Percentiles rank a stretch among this genome's conserved stretches.
These are phyloP conservation scores for Penicillium crustosum DNA, from an alignment of 2,329 filamentous ascomycete genomes.

Conservation along the genomic window DNA sequence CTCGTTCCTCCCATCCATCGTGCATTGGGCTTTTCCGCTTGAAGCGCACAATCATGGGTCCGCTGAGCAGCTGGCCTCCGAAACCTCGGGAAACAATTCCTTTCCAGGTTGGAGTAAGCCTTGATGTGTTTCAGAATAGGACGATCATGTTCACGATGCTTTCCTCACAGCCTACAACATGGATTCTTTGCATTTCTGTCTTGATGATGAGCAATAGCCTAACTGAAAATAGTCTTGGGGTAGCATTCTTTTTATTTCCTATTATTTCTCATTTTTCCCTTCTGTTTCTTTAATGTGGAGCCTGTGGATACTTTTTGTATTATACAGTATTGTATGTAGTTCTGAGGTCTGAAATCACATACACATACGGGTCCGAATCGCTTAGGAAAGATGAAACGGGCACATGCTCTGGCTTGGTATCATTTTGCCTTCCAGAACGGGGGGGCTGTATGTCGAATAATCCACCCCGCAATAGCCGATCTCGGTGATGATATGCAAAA, in stretches of 20 bases:
- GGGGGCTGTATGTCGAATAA: background rate
- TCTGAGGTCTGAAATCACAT: background rate
- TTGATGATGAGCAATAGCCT: background rate
- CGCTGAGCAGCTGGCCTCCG: background rate
- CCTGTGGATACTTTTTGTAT: background rate
- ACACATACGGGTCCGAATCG: background rate
- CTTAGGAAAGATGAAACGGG: background rate
- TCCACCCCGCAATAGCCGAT: slow-evolving; percentile 9
- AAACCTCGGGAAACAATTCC: background rate
- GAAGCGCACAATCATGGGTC: slow-evolving; percentile 1
- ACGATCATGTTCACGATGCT: background rate
- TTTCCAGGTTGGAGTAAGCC: background rate
- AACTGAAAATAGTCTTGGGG: background rate
- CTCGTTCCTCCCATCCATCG: background rate
- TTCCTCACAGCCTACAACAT: background rate
- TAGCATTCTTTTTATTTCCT: background rate
- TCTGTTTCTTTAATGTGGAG: background rate
- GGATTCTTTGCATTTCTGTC: background rate
- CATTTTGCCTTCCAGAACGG: background rate
- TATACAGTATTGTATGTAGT: background rate
- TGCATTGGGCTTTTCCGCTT: background rate
- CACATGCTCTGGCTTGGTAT: background rate
- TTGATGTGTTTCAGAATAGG: background rate
- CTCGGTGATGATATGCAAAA: slow-evolving; percentile 11
- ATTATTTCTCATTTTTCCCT: background rate